phyloP scores from a whole-genome alignment of 768 basidiomycete genomes.

The Lactarius sp. region DNA sequence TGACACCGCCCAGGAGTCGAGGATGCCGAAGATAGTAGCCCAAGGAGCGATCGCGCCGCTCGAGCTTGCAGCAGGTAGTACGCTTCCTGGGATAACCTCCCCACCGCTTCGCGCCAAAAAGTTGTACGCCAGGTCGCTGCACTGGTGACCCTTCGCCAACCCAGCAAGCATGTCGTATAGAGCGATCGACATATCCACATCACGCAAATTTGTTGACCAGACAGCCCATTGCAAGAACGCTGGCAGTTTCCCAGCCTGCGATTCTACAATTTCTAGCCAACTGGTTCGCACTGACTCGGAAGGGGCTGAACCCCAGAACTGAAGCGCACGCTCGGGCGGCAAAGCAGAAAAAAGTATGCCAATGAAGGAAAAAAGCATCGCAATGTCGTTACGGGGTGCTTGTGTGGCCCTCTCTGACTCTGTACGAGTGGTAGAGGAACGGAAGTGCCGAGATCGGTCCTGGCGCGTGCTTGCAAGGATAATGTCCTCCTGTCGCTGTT shows the following conservation, averaged over 20 bases:
- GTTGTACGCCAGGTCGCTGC: constrained; percentile 84
- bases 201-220: constrained; percentile 74
- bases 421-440: constrained; percentile 35
- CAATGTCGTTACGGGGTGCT: constrained; percentile 74
- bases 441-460: constrained; percentile 52
- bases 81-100: constrained; percentile 60
- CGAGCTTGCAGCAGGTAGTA: constrained; percentile 39
- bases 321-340: constrained; percentile 69
- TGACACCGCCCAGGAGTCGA: constrained; percentile 70
- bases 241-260: constrained; percentile 57
- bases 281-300: constrained; percentile 39
- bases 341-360: constrained; percentile 74
- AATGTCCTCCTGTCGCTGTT: constrained; percentile 84
- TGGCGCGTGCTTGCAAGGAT: constrained; percentile 62
- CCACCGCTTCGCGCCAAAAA: constrained; percentile 77
- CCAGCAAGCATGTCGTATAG: constrained; percentile 88
- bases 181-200: constrained; percentile 68
- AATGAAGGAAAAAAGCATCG: constrained; percentile 77
- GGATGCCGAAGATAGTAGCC: constrained; percentile 64
- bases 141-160: constrained; percentile 76
- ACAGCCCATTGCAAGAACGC: constrained; percentile 88
- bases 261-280: constrained; percentile 58
- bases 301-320: constrained; percentile 73
- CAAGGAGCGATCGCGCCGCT: constrained; percentile 66
- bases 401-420: constrained; percentile 34